Evolutionary conservation across 1,139 yeast species (phyloP), one percentile per base, ranked within the genome.

Genomic region (Yamadazyma taylorii): DNA sequence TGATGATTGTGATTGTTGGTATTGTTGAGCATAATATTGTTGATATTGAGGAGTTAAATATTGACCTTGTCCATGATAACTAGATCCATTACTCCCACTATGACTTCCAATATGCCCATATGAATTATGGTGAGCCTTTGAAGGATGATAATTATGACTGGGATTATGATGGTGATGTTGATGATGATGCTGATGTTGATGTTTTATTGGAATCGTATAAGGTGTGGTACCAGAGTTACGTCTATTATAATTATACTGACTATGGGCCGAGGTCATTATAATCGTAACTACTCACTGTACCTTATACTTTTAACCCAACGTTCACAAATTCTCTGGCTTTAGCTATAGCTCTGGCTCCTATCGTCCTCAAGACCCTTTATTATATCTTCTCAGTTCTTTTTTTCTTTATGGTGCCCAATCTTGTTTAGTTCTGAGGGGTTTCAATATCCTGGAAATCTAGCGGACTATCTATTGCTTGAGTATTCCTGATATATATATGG

Each of bases 151-250:
- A 17, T 29, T 35, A 22, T 28, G 35, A 21, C 25, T 22, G 16
- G 37, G 30, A 24, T 39, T 30, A 31, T 30, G 34, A 16, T 27
- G 37, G 15, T 36, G 35, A 21, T 39, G 42, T 15, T 30, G 35
- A 32, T 30, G 39, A 25, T 35, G 47, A 24, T 43, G 43, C 22
- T 45, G 54, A 30, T 47, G 59, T 39, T 52, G 66, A 36, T 52
- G 62, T 40, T 57, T 67, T 15, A 38, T 41, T 19, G 72, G 72
- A 33, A 66, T 59, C 11, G 66, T 52, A 45, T 67, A 66, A 9
- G 73, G 73, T 4, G 60, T 51, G 5, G 64, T 41, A 21, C 56
- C 38, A 17, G 69, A 60, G 39, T 61, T 55, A 27, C 71, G 55
- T 46, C 69, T 53, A 39, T 61, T 58, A 43, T 66, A 62, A 36